Conservation (phyloP, 352 stramenopile genomes). For the Pythium sukuiense region DNA sequence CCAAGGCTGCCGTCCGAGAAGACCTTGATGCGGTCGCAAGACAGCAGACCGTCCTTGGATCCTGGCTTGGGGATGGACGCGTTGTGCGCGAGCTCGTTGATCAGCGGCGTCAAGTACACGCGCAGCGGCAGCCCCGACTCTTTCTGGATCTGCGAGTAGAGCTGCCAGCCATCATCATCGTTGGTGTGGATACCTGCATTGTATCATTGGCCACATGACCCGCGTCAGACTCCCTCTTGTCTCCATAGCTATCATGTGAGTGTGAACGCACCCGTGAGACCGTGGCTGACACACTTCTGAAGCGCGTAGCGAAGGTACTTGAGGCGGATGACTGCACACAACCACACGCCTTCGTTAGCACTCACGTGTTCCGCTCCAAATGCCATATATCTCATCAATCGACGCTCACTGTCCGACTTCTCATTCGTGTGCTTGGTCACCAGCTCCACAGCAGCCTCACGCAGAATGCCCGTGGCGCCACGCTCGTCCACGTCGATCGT, state of each 20-base stretch:
- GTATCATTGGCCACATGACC: not conserved
- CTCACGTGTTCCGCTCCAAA: not conserved
- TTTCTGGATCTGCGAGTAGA: constrained; percentile 79
- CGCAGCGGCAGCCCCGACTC: constrained; percentile 56
- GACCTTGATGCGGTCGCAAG: constrained; percentile 87
- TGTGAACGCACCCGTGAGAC: constrained; percentile 53
- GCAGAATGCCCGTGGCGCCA: constrained; percentile 66
- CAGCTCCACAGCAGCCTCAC: constrained; percentile 68
- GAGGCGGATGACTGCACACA: constrained; percentile 44
- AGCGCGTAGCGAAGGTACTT: constrained; percentile 67
- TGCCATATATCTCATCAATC: not conserved
- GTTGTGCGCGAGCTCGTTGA: constrained; percentile 58
- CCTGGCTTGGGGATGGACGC: constrained; percentile 40
- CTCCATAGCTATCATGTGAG: not conserved
- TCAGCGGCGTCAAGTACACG: constrained; percentile 75
- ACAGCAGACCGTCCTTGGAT: constrained; percentile 52
- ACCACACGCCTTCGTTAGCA: not conserved
- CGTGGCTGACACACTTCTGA: constrained; percentile 63
- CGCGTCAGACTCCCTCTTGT: not conserved
- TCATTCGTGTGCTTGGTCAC: constrained; percentile 75
- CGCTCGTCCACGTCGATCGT: constrained; percentile 66
- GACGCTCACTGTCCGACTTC: constrained; percentile 46
- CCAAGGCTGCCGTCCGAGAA: constrained; percentile 89
- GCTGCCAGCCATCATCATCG: constrained; percentile 71
- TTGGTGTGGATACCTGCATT: constrained; percentile 80